A percentile compares a stretch with the other conserved stretches of the same genome.
These are phyloP conservation scores for Boletus tomentosulus DNA, from an alignment of 768 basidiomycete species.

Conservation along the genomic window DNA sequence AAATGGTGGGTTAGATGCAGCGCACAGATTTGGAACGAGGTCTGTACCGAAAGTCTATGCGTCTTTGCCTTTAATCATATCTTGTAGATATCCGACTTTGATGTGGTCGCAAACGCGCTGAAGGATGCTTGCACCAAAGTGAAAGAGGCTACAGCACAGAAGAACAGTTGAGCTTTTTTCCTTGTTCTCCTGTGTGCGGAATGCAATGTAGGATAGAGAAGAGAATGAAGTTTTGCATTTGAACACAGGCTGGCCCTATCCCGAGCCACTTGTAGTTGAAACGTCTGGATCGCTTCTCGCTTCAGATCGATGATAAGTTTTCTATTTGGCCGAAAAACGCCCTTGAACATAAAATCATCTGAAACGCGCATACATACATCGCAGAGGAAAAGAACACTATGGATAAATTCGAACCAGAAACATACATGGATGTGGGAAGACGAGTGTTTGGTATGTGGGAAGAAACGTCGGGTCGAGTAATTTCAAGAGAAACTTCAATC, in stretches of 20 bases:
- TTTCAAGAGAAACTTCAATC: not conserved
- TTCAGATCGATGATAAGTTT: not conserved
- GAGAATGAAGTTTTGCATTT: not conserved
- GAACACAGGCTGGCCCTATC: not conserved
- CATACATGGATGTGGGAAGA: not conserved
- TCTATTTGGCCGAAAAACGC: not conserved
- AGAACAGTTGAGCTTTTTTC: not conserved
- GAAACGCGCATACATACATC: not conserved
- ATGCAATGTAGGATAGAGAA: not conserved
- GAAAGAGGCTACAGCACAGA: slow-evolving; percentile 3
- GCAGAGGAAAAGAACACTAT: not conserved
- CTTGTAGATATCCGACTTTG: slow-evolving; percentile 31
- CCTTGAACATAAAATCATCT: not conserved
- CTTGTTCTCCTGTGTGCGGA: not conserved
- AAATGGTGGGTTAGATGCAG: slow-evolving; percentile 33
- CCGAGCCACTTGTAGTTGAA: not conserved
- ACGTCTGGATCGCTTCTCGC: not conserved
- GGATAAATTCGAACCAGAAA: not conserved
- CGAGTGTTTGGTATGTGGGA: not conserved
- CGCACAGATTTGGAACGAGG: slow-evolving; percentile 32
- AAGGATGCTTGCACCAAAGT: slow-evolving; percentile 21
- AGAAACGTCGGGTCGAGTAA: not conserved
- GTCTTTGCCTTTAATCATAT: not conserved
- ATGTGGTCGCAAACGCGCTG: slow-evolving; percentile 25
- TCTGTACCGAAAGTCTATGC: slow-evolving; percentile 5